These are phyloP conservation scores for Rubus idaeus DNA, from an alignment of 306 rosid genomes.

Conservation along the genomic window DNA sequence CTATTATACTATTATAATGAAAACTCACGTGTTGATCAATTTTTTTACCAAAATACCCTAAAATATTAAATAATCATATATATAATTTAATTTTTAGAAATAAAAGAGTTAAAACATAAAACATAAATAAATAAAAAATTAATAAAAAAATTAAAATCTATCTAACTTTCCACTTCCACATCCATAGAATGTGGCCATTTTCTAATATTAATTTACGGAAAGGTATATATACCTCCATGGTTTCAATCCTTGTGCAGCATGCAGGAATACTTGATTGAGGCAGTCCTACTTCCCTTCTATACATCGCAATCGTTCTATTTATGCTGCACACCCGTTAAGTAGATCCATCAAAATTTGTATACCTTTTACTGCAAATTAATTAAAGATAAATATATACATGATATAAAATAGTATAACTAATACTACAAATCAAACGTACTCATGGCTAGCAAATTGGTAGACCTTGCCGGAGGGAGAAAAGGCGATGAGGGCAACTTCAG, in stretches of 20 bases:
- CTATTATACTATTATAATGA: too few relatives aligned
- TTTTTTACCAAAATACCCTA: too few relatives aligned
- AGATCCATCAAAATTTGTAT: not conserved
- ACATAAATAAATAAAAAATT: too few relatives aligned
- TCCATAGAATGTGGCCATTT: too few relatives aligned
- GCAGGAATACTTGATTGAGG: conserved; percentile 26
- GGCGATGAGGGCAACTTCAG: conserved; percentile 45
- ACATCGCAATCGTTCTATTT: conserved; percentile 42
- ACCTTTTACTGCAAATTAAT: not conserved
- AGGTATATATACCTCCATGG: conserved; percentile 25
- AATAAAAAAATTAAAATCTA: too few relatives aligned
- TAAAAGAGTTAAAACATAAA: too few relatives aligned
- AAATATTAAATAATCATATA: too few relatives aligned
- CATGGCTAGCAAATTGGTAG: conserved; percentile 50
- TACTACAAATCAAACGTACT: conserved; percentile 20
- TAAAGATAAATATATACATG: not conserved
- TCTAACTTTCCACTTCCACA: too few relatives aligned
- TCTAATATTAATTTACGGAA: not conserved
- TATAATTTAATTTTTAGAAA: too few relatives aligned
- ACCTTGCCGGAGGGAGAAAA: conserved; percentile 52
- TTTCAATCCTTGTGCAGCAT: conserved; percentile 5
- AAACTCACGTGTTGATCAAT: too few relatives aligned
- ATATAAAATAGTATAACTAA: not conserved
- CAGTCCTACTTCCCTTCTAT: conserved; percentile 38
- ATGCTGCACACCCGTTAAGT: conserved; percentile 34